Evolutionary conservation across 2,329 filamentous ascomycete species (phyloP).

Genomic region (Fusarium tuaranense): DNA sequence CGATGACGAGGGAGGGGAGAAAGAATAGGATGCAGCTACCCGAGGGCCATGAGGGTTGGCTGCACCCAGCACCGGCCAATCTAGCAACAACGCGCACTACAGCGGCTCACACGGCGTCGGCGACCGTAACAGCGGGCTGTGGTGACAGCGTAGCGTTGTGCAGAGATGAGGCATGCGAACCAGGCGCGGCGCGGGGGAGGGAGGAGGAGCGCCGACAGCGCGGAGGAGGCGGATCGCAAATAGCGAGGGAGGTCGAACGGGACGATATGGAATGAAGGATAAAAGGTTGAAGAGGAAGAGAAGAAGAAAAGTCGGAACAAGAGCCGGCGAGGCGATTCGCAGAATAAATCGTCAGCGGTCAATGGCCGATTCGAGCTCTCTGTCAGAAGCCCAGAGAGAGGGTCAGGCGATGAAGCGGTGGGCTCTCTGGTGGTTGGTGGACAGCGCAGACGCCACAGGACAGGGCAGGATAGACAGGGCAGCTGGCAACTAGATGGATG

Average conservation of each 20-base stretch:
- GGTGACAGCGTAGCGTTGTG: constrained; percentile 45
- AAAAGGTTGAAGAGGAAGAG: background rate
- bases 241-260: background rate
- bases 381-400: constrained; percentile 12
- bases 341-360: constrained; percentile 39
- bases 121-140: constrained; percentile 39
- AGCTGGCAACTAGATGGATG: background rate
- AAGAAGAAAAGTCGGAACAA: constrained; percentile 8
- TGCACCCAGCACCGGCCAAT: constrained; percentile 35
- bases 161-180: constrained; percentile 52
- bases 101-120: constrained; percentile 41
- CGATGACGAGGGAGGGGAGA: constrained; percentile 20
- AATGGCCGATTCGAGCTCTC: constrained; percentile 33
- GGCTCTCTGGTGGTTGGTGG: constrained; percentile 34
- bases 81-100: constrained; percentile 38
- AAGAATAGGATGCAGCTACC: constrained; percentile 43
- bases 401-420: constrained; percentile 42
- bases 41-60: constrained; percentile 43
- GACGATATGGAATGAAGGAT: background rate
- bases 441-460: constrained; percentile 26
- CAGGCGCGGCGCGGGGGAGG: constrained; percentile 37
- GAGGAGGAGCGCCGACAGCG: constrained; percentile 28
- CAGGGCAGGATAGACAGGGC: constrained; percentile 18
- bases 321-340: constrained; percentile 42
- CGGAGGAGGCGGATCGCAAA: constrained; percentile 30